Base-by-base conservation (phyloP, 2,329 filamentous ascomycete genomes). In the Penicillium olsonii region DNA sequence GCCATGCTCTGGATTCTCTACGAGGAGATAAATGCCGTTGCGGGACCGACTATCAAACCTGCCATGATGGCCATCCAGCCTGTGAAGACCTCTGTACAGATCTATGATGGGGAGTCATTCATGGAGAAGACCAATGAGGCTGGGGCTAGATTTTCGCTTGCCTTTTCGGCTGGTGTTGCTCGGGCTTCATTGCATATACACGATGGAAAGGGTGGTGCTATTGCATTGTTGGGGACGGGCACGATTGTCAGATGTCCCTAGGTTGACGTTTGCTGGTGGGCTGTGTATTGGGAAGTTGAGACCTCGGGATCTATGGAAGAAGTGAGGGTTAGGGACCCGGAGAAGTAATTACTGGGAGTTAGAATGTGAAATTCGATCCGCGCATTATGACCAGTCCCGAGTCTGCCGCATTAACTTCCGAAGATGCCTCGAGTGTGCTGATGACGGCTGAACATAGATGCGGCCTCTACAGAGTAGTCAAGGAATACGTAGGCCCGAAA, bases 1-100 rank as follows among this genome's bases (percentile, higher is more conserved):
- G 45, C 42, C 6, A 10, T n/a, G 19, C 17, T 43, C 31, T 43
- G 39, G 45, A 48, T 42, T 22, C 39, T 48, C 14, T 48, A 43
- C 18, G 33, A 37, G 10, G 12, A 43, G 4, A n/a, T 20, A 9
- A 48, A 48, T n/a, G 7, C 4, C 5, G 2, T 5, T 0, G 35
- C 27, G 17, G 45, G 45, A 4, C 7, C n/a, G 2, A 8, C 8
- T 11, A 37, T 48, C 11, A 1, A 4, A 10, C 9, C 1, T 8
- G 24, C 19, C 1, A 37, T 24, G 29, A 6, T 9, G 24, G 11
- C 8, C 4, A 15, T 31, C 2, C 18, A 3, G 3, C 14, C 24
- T 9, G 12, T 9, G 6, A 9, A n/a, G 1, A 17, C 20, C 3
- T 27, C 22, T 2, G 39, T 29, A n/a, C 39, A 43, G 24, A 15